Evolutionary conservation across 2,329 filamentous ascomycete species (phyloP), one percentile per base, ranked within the genome.

Genomic region (Neonectria punicea): DNA sequence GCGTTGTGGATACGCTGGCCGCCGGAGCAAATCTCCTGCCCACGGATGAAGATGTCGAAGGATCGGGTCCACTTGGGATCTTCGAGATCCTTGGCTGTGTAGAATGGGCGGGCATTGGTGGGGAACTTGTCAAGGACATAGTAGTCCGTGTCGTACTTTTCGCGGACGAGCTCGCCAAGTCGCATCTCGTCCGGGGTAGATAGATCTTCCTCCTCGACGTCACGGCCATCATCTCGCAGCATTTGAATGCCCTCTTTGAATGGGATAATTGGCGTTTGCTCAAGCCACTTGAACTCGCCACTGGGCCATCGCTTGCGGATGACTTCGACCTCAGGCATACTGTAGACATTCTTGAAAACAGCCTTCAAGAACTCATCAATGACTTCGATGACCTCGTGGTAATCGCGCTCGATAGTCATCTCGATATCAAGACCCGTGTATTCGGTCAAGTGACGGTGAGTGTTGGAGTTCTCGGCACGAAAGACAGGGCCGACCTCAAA

Each of bases 51-150:
- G 63, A 98, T 97, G 77, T 98, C 94, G 73, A 97, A 98, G 0
- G 94, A 97, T 77, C 97, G 97, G 55, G 94, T 98, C 77, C 90
- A 89, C 36, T 86, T 84, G 13, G 87, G 83, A 74, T 97, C 88
- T 16, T 90, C 84, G 2, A 90, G 87, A 67, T 97, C 93, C 30
- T 91, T 91, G 87, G 97, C 94, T 1, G 94, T 93, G 76, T 98
- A 97, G 80, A 98, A 97, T 0, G 94, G 94, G 47, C 94, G 89
- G 2, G 93, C 94, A 7, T 89, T 90, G 22, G 88, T 84, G 1
- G 94, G 94, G 83, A 98, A 98, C 76, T 97, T 97, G 85, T 98
- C 94, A 44, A 98, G 86, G 67, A 98, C 91, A 80, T 96, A 98
- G 82, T 97, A 97, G 74, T 98, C 94, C 1, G 94, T 97, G 60